These are phyloP conservation scores for Mycena amicta DNA, from an alignment of 768 basidiomycete species.

Conservation along the genomic window DNA sequence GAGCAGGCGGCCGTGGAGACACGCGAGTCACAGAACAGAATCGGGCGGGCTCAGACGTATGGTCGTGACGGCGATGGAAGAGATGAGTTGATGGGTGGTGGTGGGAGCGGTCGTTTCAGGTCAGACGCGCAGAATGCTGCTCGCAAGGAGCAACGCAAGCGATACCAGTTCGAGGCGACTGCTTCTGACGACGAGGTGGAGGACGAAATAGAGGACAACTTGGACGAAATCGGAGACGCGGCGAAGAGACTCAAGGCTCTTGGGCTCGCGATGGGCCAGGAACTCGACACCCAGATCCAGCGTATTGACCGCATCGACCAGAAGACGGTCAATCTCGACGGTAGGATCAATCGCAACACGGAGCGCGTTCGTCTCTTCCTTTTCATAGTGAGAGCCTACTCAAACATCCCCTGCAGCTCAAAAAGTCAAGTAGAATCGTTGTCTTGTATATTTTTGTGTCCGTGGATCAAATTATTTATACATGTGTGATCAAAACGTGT, in stretches of 20 bases:
- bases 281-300: slow-evolving; percentile 84
- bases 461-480: neutral
- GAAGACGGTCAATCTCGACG: slow-evolving; percentile 78
- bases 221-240: slow-evolving; percentile 81
- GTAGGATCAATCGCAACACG: slow-evolving; percentile 78
- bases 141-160: slow-evolving; percentile 71
- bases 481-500: neutral
- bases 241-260: slow-evolving; percentile 79
- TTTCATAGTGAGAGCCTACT: slow-evolving; percentile 5
- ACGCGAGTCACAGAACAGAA: slow-evolving; percentile 82
- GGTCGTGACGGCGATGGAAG: slow-evolving; percentile 54
- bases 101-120: slow-evolving; percentile 44
- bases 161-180: slow-evolving; percentile 90
- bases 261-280: slow-evolving; percentile 81
- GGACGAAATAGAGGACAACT: slow-evolving; percentile 89
- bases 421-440: slow-evolving; percentile 51
- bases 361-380: slow-evolving; percentile 59
- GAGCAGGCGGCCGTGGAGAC: slow-evolving; percentile 87
- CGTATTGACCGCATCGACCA: slow-evolving; percentile 76
- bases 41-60: slow-evolving; percentile 74
- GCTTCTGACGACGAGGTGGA: slow-evolving; percentile 93
- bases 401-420: slow-evolving; percentile 47
- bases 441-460: too few species aligned
- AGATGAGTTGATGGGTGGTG: slow-evolving; percentile 34
- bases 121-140: slow-evolving; percentile 54